Conservation (phyloP, 2,329 filamentous ascomycete genomes). For the Trichophyton rubrum region DNA sequence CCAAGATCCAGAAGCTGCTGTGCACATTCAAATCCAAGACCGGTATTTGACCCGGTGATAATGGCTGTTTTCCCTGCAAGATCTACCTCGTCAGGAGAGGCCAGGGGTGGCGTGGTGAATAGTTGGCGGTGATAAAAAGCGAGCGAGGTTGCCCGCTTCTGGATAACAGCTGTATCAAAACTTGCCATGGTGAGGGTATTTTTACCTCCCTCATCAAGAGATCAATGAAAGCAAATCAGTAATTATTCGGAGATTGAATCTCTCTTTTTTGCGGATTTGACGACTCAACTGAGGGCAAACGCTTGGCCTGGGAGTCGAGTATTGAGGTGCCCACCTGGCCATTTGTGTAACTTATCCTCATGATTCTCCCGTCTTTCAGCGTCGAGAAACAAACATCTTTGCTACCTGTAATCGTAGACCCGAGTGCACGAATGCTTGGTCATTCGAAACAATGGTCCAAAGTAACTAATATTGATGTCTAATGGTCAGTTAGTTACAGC, state of each 20-base stretch:
- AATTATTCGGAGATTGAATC: not conserved
- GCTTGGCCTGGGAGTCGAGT: too few relatives aligned
- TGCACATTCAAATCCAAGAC: slow-evolving; percentile 38
- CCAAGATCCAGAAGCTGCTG: slow-evolving; percentile 29
- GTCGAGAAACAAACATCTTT: too few relatives aligned
- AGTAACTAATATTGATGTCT: too few relatives aligned
- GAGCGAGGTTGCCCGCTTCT: not conserved
- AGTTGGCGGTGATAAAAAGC: not conserved
- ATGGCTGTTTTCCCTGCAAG: slow-evolving; percentile 32
- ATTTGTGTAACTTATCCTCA: too few relatives aligned
- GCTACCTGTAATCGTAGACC: too few relatives aligned
- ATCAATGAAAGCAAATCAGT: not conserved
- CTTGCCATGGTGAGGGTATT: not conserved
- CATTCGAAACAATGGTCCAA: too few relatives aligned
- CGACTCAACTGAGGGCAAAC: too few relatives aligned
- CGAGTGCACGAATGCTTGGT: too few relatives aligned
- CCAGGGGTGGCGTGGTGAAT: not conserved
- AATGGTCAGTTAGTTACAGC: too few relatives aligned
- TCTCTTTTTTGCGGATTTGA: too few relatives aligned
- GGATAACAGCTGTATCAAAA: not conserved
- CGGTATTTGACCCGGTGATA: slow-evolving; percentile 40
- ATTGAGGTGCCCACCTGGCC: too few relatives aligned
- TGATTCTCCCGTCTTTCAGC: too few relatives aligned
- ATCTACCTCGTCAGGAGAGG: not conserved
- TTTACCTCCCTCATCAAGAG: not conserved